A percentile compares a stretch with the other conserved stretches of the same genome.
These are phyloP conservation scores for Sphagnum contortum DNA, from an alignment of 225 moss, liverwort and hornwort genomes.

Conservation along the genomic window DNA sequence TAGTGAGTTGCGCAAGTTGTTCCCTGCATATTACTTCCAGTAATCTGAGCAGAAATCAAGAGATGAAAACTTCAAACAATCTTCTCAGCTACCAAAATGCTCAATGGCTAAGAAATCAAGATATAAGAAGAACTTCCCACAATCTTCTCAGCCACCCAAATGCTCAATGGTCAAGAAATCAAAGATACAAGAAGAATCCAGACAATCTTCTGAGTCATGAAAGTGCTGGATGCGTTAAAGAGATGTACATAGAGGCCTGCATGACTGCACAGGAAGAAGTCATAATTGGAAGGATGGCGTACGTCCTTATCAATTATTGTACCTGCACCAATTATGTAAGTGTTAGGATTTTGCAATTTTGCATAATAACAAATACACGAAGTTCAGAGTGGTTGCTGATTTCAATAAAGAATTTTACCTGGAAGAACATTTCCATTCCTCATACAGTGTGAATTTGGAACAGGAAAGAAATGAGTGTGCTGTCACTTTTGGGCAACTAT, in stretches of 20 bases:
- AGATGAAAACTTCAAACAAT: not conserved
- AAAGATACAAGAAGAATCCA: too few species aligned
- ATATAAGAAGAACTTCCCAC: not conserved
- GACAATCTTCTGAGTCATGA: too few species aligned
- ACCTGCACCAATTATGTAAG: conserved; percentile 7
- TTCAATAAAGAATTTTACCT: conserved; percentile 11
- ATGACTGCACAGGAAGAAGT: conserved; percentile 48
- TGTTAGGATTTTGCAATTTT: too few species aligned
- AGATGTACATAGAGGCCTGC: not conserved
- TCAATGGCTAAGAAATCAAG: not conserved
- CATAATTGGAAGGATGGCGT: conserved; percentile 37
- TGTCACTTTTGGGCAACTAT: conserved; percentile 53
- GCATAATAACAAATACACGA: too few species aligned
- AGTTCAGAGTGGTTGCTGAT: too few species aligned
- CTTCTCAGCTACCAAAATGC: not conserved
- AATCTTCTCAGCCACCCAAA: not conserved
- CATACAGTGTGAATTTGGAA: not conserved
- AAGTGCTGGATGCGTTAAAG: too few species aligned
- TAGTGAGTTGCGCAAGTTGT: conserved; percentile 55
- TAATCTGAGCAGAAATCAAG: too few species aligned
- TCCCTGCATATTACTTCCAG: conserved; percentile 20
- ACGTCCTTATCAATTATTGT: conserved; percentile 36
- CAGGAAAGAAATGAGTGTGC: conserved; percentile 42
- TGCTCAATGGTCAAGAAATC: not conserved
- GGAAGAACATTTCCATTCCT: conserved; percentile 30